These are phyloP conservation scores for Hypomontagnella monticulosa DNA, from an alignment of 495 filamentous ascomycete species.

Conservation along the genomic window DNA sequence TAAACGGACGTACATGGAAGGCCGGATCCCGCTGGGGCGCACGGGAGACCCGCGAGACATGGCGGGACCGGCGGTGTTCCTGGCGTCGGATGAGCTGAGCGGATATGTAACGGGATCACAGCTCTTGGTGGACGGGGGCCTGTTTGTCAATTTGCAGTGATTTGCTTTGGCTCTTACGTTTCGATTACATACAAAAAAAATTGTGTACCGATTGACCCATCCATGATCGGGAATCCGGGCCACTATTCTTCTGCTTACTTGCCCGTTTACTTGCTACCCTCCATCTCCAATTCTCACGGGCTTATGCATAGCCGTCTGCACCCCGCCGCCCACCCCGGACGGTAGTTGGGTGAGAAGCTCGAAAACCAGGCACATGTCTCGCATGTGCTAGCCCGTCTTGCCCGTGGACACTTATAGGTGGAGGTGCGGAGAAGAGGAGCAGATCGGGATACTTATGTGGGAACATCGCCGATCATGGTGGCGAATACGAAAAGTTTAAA, in stretches of 20 bases:
- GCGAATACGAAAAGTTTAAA: constrained; percentile 12
- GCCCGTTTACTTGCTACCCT: not conserved
- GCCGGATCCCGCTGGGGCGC: constrained; percentile 80
- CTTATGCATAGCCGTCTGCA: not conserved
- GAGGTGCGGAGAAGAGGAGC: constrained; percentile 10
- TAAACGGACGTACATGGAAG: constrained; percentile 87
- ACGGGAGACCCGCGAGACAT: constrained; percentile 75
- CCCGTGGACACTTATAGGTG: not conserved
- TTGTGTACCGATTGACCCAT: constrained; percentile 13
- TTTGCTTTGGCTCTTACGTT: no score
- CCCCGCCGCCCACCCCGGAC: not conserved
- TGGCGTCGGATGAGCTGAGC: constrained; percentile 81
- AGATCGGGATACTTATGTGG: constrained; percentile 1
- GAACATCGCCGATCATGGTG: constrained; percentile 13
- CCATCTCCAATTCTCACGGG: not conserved
- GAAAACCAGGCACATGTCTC: not conserved
- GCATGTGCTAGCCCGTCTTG: no score
- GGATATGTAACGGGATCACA: constrained; percentile 85
- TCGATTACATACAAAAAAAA: not conserved
- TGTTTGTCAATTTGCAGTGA: constrained; percentile 68
- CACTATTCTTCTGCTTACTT: not conserved
- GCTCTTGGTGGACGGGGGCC: constrained; percentile 84
- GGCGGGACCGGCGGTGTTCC: constrained; percentile 85
- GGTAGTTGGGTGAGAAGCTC: not conserved
- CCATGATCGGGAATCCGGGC: constrained; percentile 19